Evolutionary conservation across 2,329 filamentous ascomycete species (phyloP), one percentile per base, ranked within the genome.

Genomic region (Cercospora sp.): DNA sequence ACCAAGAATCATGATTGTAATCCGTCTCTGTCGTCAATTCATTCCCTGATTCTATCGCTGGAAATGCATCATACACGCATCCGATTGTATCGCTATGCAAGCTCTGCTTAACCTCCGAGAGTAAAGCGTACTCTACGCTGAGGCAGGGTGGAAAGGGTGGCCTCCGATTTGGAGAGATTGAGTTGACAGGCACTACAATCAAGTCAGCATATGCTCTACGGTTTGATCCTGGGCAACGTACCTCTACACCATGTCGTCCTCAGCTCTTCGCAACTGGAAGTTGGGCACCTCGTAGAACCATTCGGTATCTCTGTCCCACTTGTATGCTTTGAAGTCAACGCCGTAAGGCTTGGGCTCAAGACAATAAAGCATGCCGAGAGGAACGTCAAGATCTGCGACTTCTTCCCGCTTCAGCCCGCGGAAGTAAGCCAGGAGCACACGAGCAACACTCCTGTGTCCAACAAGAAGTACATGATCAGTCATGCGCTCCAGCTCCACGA

Each of bases 301-400:
- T 70, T 90, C 89, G 20, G 83, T 87, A 3, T 86, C 83, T 70
- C 92, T 87, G 77, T 97, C 92, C 82, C 97, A 99, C 69, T 89
- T 88, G 83, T 96, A 99, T 0, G 93, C 94, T 79, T 96, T 94
- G 83, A 98, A 97, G 69, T 97, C 94, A 67, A 97, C 94, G 13
- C 95, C 95, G 73, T 99, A 99, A 0, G 95, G 95, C 84, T 97
- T 97, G 71, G 95, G 95, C 80, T 99, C 94, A 59, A 99, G 90
- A 73, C 93, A 92, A 79, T 96, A 99, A 7, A 97, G 85, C 84
- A 97, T 94, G 18, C 95, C 95, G 60, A 99, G 83, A 0, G 95
- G 95, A 57, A 97, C 92, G 77, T 98, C 94, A 69, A 99, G 87
- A 75, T 97, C 93, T 12, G 95, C 94, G 69, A 99, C 96, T 76